phyloP scores from a whole-genome alignment of 768 basidiomycete species.

The Lactifluus rugatus region DNA sequence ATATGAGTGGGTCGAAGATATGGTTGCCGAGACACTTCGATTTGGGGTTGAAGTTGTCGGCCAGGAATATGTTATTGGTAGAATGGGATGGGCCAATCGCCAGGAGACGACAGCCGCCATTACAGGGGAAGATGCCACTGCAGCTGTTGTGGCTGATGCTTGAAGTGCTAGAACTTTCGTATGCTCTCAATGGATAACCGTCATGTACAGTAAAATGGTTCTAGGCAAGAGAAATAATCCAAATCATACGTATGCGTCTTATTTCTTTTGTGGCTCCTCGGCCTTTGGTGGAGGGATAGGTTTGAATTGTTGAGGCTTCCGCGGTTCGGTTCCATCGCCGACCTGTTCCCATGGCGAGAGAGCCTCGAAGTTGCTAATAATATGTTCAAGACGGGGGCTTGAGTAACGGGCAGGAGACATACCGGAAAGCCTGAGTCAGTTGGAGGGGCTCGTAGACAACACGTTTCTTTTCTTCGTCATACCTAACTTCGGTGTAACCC shows the following conservation, averaged over 20 bases:
- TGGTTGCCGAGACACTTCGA: constrained; percentile 78
- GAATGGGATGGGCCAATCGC: constrained; percentile 72
- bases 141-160: background rate
- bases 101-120: constrained; percentile 11
- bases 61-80: constrained; percentile 78
- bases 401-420: constrained; percentile 19
- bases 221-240: constrained; percentile 2
- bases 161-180: background rate
- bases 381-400: background rate
- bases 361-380: constrained; percentile 81
- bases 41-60: constrained; percentile 84
- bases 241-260: constrained; percentile 24
- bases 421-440: constrained; percentile 97
- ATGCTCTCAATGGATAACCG: background rate
- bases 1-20: constrained; percentile 94
- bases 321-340: constrained; percentile 50
- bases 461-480: constrained; percentile 95
- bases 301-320: constrained; percentile 63
- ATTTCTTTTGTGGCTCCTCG: constrained; percentile 74
- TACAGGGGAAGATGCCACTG: background rate
- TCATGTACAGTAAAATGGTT: background rate
- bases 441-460: constrained; percentile 97
- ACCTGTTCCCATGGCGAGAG: constrained; percentile 94
- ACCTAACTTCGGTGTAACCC: constrained; percentile 98
- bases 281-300: constrained; percentile 63